Base-by-base conservation (phyloP, 177 flowering plant species). In the Vitis hybrid region DNA sequence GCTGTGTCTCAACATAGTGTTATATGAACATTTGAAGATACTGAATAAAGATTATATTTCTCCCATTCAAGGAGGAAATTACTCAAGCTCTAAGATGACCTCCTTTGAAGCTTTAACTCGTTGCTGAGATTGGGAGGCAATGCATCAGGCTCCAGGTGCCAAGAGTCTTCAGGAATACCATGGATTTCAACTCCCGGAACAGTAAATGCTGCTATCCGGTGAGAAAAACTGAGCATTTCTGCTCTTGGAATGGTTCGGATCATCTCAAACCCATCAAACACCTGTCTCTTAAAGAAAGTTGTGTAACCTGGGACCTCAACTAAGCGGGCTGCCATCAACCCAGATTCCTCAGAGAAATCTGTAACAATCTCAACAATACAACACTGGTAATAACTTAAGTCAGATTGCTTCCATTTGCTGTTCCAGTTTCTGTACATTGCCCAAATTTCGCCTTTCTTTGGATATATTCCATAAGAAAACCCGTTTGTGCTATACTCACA, bases 131-230 rank as follows among this genome's bases (percentile, higher is more conserved):
- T 59, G 34, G 11, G 68, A 72, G 91, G 87, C 62, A 83, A 68
- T 2, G 89, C 85, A 74, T 78, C 79, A 14, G 89, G 85, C 58
- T 84, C 89, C 45, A 86, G 75, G 64, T 88, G 91, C 87, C 82
- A 81, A 65, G 85, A 74, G 64, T 70, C 64, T 65, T 80, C 80
- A 2, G 86, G 85, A 10, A 85, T 81, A 10, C 83, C 84, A 70
- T 80, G 59, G 2, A 12, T 59, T 56, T 65, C 77, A 59, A 73
- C 75, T 18, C 87, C 87, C 10, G 82, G 84, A 7, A 83, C 84
- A 18, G 3, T 63, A 55, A 68, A 83, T 60, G 83, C 77, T 6
- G 80, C 83, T 67, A 85, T 79, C 13, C 72, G 79, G 57, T 87
- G 90, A 49, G 88, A 85, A 51, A 87, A 87, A 59, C 81, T 68